A percentile compares a stretch with the other conserved stretches of the same genome.
Conservation (phyloP, 352 stramenopile species). For the Heterotrichella gracilis region DNA sequence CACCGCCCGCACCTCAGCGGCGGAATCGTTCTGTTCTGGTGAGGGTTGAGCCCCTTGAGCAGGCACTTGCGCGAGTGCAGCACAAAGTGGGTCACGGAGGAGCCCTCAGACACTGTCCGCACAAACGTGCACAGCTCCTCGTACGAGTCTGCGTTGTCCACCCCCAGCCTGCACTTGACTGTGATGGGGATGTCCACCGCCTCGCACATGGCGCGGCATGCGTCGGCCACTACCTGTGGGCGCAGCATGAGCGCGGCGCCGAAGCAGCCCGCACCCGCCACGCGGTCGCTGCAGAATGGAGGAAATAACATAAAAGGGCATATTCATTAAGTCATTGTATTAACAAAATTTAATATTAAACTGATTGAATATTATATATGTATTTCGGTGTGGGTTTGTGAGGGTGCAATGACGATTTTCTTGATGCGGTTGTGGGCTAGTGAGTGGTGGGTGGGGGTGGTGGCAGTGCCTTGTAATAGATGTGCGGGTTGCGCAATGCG, state of each 20-base stretch:
- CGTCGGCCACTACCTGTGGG: conserved; percentile 56
- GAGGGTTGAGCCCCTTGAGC: conserved; percentile 61
- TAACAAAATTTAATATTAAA: too few relatives aligned
- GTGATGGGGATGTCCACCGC: conserved; percentile 35
- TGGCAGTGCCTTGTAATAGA: too few relatives aligned
- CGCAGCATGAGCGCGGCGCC: conserved; percentile 84
- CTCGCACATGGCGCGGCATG: conserved; percentile 37
- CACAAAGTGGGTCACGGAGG: conserved; percentile 66
- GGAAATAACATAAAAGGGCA: background rate
- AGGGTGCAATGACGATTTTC: too few relatives aligned
- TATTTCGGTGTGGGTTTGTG: too few relatives aligned
- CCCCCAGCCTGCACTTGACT: conserved; percentile 91
- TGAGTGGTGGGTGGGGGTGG: too few relatives aligned
- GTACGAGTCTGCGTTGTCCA: conserved; percentile 67
- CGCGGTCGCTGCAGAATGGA: conserved; percentile 14
- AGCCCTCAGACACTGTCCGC: conserved; percentile 38
- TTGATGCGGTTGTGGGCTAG: too few relatives aligned
- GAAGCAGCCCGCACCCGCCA: conserved; percentile 45
- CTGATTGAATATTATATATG: too few relatives aligned
- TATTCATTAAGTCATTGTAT: background rate
- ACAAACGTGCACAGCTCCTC: conserved; percentile 63
- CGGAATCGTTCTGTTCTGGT: conserved; percentile 85
- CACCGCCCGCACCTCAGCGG: conserved; percentile 72
- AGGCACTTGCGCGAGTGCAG: conserved; percentile 87
- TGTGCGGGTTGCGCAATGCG: too few relatives aligned